Conservation (phyloP, 805 yeast species). For the Deakozyma indianensis region DNA sequence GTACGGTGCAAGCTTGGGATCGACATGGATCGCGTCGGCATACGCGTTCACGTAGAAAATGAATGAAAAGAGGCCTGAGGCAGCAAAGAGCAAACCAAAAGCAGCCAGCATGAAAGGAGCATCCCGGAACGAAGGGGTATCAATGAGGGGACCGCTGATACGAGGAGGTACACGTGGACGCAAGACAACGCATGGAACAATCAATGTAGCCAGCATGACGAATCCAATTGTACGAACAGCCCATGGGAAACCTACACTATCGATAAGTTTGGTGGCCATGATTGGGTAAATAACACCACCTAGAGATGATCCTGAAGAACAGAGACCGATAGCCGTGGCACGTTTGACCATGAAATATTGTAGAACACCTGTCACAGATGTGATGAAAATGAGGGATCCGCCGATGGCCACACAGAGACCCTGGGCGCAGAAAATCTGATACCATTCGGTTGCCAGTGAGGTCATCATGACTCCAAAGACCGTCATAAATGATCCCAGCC, state of each 20-base stretch:
- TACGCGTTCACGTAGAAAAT: constrained; percentile 21
- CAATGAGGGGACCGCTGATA: constrained; percentile 12
- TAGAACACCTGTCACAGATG: constrained; percentile 28
- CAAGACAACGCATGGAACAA: constrained; percentile 12
- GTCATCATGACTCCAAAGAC: constrained; percentile 21
- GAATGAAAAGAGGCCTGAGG: constrained; percentile 25
- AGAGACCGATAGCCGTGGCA: constrained; percentile 30
- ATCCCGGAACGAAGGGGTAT: constrained; percentile 10
- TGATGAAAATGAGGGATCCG: constrained; percentile 27
- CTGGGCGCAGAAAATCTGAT: constrained; percentile 39
- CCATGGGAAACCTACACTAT: constrained; percentile 33
- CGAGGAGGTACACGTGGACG: constrained; percentile 16
- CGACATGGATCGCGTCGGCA: constrained; percentile 13
- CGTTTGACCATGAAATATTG: constrained; percentile 30
- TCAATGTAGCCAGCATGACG: constrained; percentile 19
- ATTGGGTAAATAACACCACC: constrained; percentile 37
- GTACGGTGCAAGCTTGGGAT: constrained; percentile 13
- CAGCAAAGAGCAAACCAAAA: constrained; percentile 18
- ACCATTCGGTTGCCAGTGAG: constrained; percentile 24
- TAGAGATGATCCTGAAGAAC: constrained; percentile 35
- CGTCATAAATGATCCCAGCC: constrained; percentile 14
- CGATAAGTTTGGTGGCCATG: constrained; percentile 29
- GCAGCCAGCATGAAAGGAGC: constrained; percentile 10
- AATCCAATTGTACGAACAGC: constrained; percentile 32
- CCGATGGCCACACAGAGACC: constrained; percentile 36